Conservation (phyloP, 768 basidiomycete species). For the Amanita exitialis region DNA sequence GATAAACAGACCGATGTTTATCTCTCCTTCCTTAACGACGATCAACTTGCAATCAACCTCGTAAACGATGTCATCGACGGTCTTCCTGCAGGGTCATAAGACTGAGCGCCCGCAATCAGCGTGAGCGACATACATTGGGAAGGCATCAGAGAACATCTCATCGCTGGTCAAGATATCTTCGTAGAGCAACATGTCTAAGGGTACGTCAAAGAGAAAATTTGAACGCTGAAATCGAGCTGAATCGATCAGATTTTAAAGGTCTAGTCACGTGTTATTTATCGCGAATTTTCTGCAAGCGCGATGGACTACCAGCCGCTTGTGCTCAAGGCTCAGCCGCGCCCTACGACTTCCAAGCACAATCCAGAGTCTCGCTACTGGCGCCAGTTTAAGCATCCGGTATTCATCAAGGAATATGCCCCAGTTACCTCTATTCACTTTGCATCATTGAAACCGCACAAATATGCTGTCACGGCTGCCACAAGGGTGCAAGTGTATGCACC, state of each 20-base stretch:
- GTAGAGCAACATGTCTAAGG: constrained; percentile 61
- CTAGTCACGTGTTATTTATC: constrained; percentile 13
- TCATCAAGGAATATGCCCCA: constrained; percentile 95
- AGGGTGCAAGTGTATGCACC: constrained; percentile 94
- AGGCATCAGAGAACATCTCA: constrained; percentile 95
- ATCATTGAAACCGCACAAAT: constrained; percentile 78
- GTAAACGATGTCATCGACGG: constrained; percentile 66
- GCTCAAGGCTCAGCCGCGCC: constrained; percentile 48
- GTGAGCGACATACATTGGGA: constrained; percentile 52
- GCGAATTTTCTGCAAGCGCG: constrained; percentile 4
- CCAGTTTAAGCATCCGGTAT: constrained; percentile 82
- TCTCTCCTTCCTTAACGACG: constrained; percentile 62
- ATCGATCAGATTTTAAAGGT: constrained; percentile 32
- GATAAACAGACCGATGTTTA: constrained; percentile 71
- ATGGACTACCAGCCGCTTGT: constrained; percentile 83
- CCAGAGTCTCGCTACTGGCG: constrained; percentile 82
- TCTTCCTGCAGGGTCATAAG: constrained; percentile 42
- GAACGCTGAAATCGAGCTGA: constrained; percentile 9
- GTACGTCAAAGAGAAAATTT: constrained; percentile 12
- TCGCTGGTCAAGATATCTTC: constrained; percentile 64
- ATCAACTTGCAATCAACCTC: constrained; percentile 81
- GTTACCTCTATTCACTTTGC: constrained; percentile 94
- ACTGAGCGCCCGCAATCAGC: not conserved
- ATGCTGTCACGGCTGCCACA: constrained; percentile 92
- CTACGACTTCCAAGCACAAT: constrained; percentile 44